Base-by-base conservation (phyloP, 2,329 filamentous ascomycete genomes). In the Colletotrichum chlorophyti region DNA sequence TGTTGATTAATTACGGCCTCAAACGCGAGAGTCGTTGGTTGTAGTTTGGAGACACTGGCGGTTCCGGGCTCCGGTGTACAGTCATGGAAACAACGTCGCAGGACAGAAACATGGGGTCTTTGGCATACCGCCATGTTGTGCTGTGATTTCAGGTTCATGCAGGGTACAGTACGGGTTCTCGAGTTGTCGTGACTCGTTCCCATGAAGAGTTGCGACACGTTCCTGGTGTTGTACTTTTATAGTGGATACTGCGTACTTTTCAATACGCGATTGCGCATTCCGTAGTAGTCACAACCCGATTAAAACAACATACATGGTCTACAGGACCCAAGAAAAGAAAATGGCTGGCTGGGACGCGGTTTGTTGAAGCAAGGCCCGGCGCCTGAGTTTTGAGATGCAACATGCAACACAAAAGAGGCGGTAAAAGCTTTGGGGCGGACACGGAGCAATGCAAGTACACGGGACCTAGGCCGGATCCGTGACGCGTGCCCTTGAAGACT, bases 341-440 rank as follows among this genome's bases (percentile, higher is more conserved):
- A 34, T 31, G 31, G 32, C n/a, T 49, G 32, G 23, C 32, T 49
- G 32, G 46, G 35, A 38, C 17, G 35, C 12, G 15, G 15, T 19
- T 19, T n/a, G n/a, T 38, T n/a, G 35, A 38, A 38, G 17, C 35
- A 24, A 24, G 52, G 43, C 31, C n/a, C 55, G 55, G 55, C 51
- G 55, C 43, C 34, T 43, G 55, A 45, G 55, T 59, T 59, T 55
- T 59, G 43, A 49, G 42, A 50, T 55, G 55, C 51, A 59, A 55
- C 51, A 50, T 55, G 55, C 51, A 59, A 55, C 51, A 32, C 50
- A 43, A 59, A 59, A 53, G 37, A 49, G 38, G 55, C 55, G 55
- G 55, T 59, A 59, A 48, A 49, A 35, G n/a, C n/a, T n/a, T n/a
- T n/a, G n/a, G 17, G 17, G 6, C 4, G 14, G 38, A 52, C 23